Percentiles rank a stretch among this genome's conserved stretches.
phyloP scores from a whole-genome alignment of 2,329 filamentous ascomycete species.

The Cercospora sp. region DNA sequence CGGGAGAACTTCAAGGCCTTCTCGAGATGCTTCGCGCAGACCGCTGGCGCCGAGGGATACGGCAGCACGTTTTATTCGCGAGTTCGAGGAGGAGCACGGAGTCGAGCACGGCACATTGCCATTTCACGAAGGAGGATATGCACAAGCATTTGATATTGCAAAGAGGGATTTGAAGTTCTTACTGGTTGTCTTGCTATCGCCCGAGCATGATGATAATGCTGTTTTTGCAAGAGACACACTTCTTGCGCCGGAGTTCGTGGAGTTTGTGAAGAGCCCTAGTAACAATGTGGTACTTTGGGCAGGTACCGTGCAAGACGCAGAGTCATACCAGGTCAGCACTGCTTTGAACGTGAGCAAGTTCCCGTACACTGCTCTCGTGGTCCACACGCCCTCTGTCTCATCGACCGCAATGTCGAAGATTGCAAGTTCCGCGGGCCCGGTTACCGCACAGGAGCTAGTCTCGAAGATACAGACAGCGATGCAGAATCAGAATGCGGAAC shows the following conservation, averaged over 20 bases:
- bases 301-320: constrained; percentile 87
- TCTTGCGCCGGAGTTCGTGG: constrained; percentile 69
- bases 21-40: constrained; percentile 64
- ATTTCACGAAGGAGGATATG: constrained; percentile 86
- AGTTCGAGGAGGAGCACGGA: constrained; percentile 94
- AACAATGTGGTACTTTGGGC: constrained; percentile 90
- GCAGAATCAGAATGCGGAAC: constrained; percentile 70
- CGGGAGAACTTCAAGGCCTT: constrained; percentile 57
- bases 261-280: constrained; percentile 70
- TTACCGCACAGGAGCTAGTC: constrained; percentile 69
- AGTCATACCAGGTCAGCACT: constrained; percentile 89
- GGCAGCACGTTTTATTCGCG: constrained; percentile 81
- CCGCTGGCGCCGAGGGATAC: constrained; percentile 83
- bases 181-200: constrained; percentile 82
- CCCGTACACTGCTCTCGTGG: constrained; percentile 82
- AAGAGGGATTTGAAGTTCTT: constrained; percentile 91
- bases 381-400: constrained; percentile 80
- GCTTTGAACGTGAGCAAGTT: constrained; percentile 89
- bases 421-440: constrained; percentile 72
- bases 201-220: constrained; percentile 90
- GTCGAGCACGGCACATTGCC: constrained; percentile 60
- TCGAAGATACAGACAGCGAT: constrained; percentile 73
- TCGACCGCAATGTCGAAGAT: constrained; percentile 89
- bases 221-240: constrained; percentile 81
- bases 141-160: constrained; percentile 83